Evolutionary conservation across 805 yeast species (phyloP).

Genomic region (Priceomyces carsonii): DNA sequence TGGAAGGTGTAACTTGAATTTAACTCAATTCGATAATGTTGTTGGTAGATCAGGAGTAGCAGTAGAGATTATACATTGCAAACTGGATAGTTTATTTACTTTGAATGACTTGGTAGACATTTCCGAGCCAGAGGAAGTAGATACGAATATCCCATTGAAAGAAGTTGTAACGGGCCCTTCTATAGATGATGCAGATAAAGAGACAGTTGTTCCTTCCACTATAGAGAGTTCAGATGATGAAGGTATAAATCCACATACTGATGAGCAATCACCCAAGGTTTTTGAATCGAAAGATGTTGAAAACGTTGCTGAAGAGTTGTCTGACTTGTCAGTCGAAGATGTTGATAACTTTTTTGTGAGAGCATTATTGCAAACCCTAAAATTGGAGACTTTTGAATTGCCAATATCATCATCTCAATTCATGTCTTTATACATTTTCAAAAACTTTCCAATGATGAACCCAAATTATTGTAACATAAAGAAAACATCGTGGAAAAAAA

Average conservation of each 20-base stretch:
- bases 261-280: slow-evolving; percentile 7
- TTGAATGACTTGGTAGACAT: slow-evolving; percentile 49
- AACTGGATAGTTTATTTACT: slow-evolving; percentile 63
- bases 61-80: slow-evolving; percentile 65
- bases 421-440: slow-evolving; percentile 66
- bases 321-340: slow-evolving; percentile 55
- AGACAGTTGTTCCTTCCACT: too few relatives aligned
- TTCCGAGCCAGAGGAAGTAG: slow-evolving; percentile 25
- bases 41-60: slow-evolving; percentile 78
- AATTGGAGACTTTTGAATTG: slow-evolving; percentile 51
- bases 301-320: slow-evolving; percentile 36
- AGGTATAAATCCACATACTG: slow-evolving; percentile 14
- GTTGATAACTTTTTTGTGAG: slow-evolving; percentile 73
- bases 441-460: slow-evolving; percentile 73
- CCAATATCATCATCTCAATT: slow-evolving; percentile 78
- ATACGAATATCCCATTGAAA: slow-evolving; percentile 39
- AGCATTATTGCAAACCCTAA: slow-evolving; percentile 69
- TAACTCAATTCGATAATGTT: slow-evolving; percentile 46
- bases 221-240: too few relatives aligned
- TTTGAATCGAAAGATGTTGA: too few relatives aligned
- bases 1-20: slow-evolving; percentile 57
- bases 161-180: slow-evolving; percentile 27
- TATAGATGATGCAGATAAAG: too few relatives aligned
- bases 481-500: slow-evolving; percentile 86
- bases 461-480: slow-evolving; percentile 58